Base-by-base conservation (phyloP, 108 stramenopile genomes). In the Cyclotella cryptica region DNA sequence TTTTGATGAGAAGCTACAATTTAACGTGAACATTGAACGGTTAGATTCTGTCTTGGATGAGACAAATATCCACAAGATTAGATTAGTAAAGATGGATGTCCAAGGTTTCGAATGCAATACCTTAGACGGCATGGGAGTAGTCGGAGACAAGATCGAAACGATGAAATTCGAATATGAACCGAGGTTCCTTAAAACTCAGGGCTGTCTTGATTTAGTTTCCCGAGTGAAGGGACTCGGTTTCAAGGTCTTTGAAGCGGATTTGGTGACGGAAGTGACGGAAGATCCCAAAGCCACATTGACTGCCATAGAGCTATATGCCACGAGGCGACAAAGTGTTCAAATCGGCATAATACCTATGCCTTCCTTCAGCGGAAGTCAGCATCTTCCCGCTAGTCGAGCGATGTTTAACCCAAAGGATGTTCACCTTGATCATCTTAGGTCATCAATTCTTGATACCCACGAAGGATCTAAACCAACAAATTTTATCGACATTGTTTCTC, bases 21-120 rank as follows among this genome's bases (percentile, higher is more conserved):
- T 24, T 55, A 21, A 55, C 22, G 58, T 76, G 14, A 10, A 58
- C 17, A 63, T 79, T 42, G 78, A 79, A 44, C 39, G 70, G 39
- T 47, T 79, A n/a, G 71, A 79, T 53, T 28, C 29, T 22, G 65
- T 79, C 18, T 35, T 59, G 17, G 42, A 64, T 28, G 8, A 44
- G 5, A 27, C 47, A 6, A 41, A 41, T 9, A 24, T n/a, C 24
- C 13, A n/a, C 24, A 21, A 24, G 21, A 47, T 75, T 19, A 30
- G 26, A 47, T 55, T 79, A 24, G 52, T 79, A 63, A 79, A 79
- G 63, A 65, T 79, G 78, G 78, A 79, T 72, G 78, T 61, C 18
- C 78, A 79, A 45, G 78, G 71, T 12, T 79, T 44, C 62, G 71
- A 79, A 63, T 79, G 78, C 49, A 60, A 65, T 18, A 64, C 72